phyloP scores from a whole-genome alignment of 805 yeast genomes.

The Ogataea zsoltii region DNA sequence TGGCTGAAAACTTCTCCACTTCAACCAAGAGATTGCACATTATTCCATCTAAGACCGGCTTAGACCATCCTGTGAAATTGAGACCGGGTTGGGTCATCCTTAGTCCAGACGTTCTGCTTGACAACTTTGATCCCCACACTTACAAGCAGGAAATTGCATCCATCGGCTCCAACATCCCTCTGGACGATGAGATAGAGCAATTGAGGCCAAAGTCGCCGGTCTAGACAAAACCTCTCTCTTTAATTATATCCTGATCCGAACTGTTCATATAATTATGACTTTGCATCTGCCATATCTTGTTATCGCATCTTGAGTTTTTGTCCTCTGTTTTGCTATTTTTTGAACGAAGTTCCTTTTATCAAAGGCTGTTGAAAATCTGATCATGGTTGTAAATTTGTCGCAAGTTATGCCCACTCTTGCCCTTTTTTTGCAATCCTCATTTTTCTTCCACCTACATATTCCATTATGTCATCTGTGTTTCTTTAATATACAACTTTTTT shows the following conservation, averaged over 20 bases:
- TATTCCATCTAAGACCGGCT: slow-evolving; percentile 71
- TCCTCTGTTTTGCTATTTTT: background rate
- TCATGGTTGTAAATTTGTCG: too few species aligned
- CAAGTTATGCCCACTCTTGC: too few species aligned
- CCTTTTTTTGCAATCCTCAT: too few species aligned
- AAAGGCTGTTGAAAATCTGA: background rate
- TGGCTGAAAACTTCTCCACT: slow-evolving; percentile 86
- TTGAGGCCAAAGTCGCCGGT: slow-evolving; percentile 83
- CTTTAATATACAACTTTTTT: slow-evolving; percentile 6
- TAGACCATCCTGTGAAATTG: slow-evolving; percentile 58
- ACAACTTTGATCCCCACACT: slow-evolving; percentile 58
- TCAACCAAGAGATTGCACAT: slow-evolving; percentile 83
- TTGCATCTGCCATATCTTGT: background rate
- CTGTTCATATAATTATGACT: background rate
- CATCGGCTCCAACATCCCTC: slow-evolving; percentile 61
- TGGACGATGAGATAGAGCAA: slow-evolving; percentile 70
- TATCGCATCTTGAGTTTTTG: background rate
- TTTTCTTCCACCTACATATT: too few species aligned
- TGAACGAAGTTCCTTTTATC: background rate
- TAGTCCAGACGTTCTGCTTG: slow-evolving; percentile 78
- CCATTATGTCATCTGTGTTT: background rate
- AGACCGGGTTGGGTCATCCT: slow-evolving; percentile 91
- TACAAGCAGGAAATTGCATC: slow-evolving; percentile 45
- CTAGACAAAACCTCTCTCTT: slow-evolving; percentile 6
- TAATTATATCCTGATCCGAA: background rate